These are phyloP conservation scores for Aspergillus mulundensis DNA, from an alignment of 495 filamentous ascomycete genomes.

Conservation along the genomic window DNA sequence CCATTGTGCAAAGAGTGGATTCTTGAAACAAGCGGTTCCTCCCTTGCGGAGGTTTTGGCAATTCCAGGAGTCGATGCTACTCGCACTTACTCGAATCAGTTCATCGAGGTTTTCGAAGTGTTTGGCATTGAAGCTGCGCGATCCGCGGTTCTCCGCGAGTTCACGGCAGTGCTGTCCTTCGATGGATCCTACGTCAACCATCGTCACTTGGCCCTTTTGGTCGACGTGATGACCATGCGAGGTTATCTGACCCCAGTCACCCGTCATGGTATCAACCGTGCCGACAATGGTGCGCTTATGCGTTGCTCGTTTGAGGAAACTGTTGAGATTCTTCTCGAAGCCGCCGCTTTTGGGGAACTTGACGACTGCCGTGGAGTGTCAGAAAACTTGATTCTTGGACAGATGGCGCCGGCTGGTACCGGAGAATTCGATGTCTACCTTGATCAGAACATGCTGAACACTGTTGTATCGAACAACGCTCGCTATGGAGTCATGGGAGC, in stretches of 20 bases:
- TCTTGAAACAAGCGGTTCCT: conserved; percentile 86
- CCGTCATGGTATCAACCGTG: conserved; percentile 96
- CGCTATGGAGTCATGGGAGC: conserved; percentile 73
- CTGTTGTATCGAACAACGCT: conserved; percentile 85
- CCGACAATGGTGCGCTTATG: conserved; percentile 97
- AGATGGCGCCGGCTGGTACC: conserved; percentile 93
- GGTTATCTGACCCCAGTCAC: conserved; percentile 93
- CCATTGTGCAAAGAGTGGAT: conserved; percentile 83
- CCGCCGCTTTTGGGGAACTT: conserved; percentile 86
- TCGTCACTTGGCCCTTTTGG: conserved; percentile 90
- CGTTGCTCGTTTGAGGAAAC: conserved; percentile 99
- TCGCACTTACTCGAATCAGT: conserved; percentile 92
- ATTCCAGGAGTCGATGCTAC: conserved; percentile 85
- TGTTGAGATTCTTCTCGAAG: conserved; percentile 94
- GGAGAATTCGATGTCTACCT: conserved; percentile 89
- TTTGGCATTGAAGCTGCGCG: conserved; percentile 96
- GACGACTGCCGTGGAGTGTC: conserved; percentile 98
- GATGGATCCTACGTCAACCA: conserved; percentile 99
- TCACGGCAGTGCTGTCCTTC: conserved; percentile 88
- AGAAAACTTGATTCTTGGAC: conserved; percentile 97
- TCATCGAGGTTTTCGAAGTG: conserved; percentile 86
- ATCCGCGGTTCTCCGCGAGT: conserved; percentile 76
- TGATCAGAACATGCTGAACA: conserved; percentile 92
- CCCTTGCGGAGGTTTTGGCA: conserved; percentile 74
- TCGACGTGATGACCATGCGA: conserved; percentile 96